Percentiles rank a stretch among this genome's conserved stretches.
These are phyloP conservation scores for Parachaetomium inaequale DNA, from an alignment of 495 filamentous ascomycete species.

Conservation along the genomic window DNA sequence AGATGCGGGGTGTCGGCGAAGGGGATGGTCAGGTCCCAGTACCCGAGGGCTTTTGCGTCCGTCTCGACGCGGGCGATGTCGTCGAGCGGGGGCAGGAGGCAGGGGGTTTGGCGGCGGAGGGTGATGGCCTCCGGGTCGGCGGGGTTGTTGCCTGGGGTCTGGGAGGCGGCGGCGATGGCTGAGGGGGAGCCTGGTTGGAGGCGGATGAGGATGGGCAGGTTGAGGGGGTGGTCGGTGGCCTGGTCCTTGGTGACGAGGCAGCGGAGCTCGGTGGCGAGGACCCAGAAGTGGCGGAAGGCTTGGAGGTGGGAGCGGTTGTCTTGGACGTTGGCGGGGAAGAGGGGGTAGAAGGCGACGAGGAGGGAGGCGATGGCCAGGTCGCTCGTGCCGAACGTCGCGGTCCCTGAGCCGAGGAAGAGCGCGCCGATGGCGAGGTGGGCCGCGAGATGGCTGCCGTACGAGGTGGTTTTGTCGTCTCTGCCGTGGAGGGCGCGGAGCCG, in stretches of 20 bases:
- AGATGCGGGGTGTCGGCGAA: constrained; percentile 63
- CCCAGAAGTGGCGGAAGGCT: constrained; percentile 97
- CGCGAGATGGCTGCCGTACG: constrained; percentile 91
- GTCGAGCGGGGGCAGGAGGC: constrained; percentile 76
- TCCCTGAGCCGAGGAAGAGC: constrained; percentile 88
- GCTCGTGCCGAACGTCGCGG: constrained; percentile 85
- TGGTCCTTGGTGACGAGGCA: constrained; percentile 84
- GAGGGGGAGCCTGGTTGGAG: constrained; percentile 31
- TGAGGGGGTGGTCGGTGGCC: constrained; percentile 72
- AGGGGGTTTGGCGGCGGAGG: constrained; percentile 57
- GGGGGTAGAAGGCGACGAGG: constrained; percentile 87
- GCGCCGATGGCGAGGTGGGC: constrained; percentile 87
- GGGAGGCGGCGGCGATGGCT: constrained; percentile 16
- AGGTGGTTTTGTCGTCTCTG: constrained; percentile 75
- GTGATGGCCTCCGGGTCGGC: constrained; percentile 15
- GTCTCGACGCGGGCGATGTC: constrained; percentile 66
- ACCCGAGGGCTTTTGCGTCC: constrained; percentile 55
- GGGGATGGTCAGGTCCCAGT: constrained; percentile 83
- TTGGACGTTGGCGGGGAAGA: constrained; percentile 81
- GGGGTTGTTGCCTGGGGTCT: neutral
- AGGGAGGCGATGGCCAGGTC: constrained; percentile 81
- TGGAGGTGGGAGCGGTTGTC: constrained; percentile 94
- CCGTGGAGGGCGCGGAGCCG: constrained; percentile 83
- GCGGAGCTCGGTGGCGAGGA: constrained; percentile 83
- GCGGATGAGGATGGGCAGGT: constrained; percentile 59